These are phyloP conservation scores for Kalanchoe fedtschenkoi DNA, from an alignment of 164 flowering plant species.

Conservation along the genomic window DNA sequence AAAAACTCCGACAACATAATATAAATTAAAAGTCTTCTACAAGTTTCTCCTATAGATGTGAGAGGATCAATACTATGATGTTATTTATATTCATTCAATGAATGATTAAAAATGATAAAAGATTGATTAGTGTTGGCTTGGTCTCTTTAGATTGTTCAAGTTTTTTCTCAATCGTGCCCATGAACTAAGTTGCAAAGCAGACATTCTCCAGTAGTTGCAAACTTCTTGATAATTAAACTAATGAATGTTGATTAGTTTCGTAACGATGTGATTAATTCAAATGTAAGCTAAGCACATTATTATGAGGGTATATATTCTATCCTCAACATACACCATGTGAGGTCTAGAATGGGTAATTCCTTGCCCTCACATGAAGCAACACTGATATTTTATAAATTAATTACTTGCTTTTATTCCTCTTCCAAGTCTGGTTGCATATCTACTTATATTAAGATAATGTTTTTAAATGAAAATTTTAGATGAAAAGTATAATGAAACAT, in stretches of 20 bases:
- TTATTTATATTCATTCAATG: no score
- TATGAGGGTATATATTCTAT: neutral
- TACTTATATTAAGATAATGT: no score
- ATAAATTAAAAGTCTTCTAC: no score
- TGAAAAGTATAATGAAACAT: no score
- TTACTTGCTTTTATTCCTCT: neutral
- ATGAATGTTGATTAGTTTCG: neutral
- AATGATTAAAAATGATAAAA: no score
- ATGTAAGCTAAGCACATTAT: constrained; percentile 5
- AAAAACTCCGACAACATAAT: no score
- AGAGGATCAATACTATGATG: no score
- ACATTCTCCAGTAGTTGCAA: neutral
- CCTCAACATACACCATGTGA: neutral
- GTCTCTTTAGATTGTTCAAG: no score
- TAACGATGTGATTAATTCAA: neutral
- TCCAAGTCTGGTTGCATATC: no score
- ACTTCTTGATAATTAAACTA: constrained; percentile 2
- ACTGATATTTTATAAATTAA: neutral
- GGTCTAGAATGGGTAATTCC: neutral
- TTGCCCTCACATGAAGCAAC: neutral
- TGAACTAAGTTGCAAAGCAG: constrained; percentile 1
- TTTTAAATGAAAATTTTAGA: no score
- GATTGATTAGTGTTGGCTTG: no score
- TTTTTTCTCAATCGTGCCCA: neutral
- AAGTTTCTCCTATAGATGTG: no score